Conservation (phyloP, 2,329 filamentous ascomycete genomes). For the Penicillium vulpinum region DNA sequence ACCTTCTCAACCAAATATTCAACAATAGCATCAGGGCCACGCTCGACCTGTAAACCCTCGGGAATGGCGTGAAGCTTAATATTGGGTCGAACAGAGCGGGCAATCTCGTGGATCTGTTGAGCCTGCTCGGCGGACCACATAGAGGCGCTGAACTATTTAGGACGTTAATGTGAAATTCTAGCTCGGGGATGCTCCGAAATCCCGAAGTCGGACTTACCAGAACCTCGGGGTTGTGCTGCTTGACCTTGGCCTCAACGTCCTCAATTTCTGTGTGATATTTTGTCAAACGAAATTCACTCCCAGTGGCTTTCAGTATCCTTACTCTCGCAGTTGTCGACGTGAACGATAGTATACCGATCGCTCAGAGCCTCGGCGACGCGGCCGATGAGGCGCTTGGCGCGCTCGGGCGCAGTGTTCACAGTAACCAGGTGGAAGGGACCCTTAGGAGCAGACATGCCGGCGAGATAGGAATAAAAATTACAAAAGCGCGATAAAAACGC, state of each 20-base stretch:
- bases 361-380: slow-evolving; percentile 62
- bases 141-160: slow-evolving; percentile 59
- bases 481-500: slow-evolving; percentile 1
- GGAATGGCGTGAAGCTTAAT: slow-evolving; percentile 48
- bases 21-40: slow-evolving; percentile 45
- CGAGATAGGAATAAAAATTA: not conserved
- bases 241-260: slow-evolving; percentile 57
- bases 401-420: slow-evolving; percentile 67
- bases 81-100: slow-evolving; percentile 37
- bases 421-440: slow-evolving; percentile 66
- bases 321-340: slow-evolving; percentile 65
- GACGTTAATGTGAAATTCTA: slow-evolving; percentile 5
- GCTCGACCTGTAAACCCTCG: slow-evolving; percentile 44
- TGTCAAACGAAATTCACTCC: not conserved
- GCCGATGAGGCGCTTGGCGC: slow-evolving; percentile 63
- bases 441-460: slow-evolving; percentile 41
- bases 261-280: slow-evolving; percentile 45
- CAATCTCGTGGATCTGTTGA: slow-evolving; percentile 40
- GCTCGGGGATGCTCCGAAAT: slow-evolving; percentile 9
- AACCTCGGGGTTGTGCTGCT: slow-evolving; percentile 54
- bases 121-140: slow-evolving; percentile 54
- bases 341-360: slow-evolving; percentile 62
- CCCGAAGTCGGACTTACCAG: slow-evolving; percentile 45
- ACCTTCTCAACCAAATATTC: slow-evolving; percentile 45
- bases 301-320: slow-evolving; percentile 22